phyloP scores from a whole-genome alignment of 306 rosid genomes.

The Herpetospermum pedunculosum region DNA sequence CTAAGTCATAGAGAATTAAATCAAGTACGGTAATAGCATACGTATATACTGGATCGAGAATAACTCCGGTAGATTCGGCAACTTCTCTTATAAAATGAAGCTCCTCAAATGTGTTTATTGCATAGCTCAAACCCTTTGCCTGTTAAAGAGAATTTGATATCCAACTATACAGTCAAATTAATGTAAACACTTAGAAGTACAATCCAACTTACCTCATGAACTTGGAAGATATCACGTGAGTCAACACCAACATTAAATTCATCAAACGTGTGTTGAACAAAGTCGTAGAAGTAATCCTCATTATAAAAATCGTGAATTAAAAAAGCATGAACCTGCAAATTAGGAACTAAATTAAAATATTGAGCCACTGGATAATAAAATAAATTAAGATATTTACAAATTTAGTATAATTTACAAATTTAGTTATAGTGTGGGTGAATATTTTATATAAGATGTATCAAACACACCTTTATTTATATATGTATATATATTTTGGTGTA shows the following conservation, averaged over 20 bases:
- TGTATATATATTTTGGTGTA: no score
- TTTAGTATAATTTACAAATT: no score
- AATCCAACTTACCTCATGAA: conserved; percentile 65
- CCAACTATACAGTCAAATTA: no score
- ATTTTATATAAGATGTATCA: no score
- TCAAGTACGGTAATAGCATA: no score
- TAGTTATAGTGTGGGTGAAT: no score
- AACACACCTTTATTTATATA: no score
- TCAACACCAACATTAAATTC: conserved; percentile 60
- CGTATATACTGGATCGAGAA: conserved; percentile 92
- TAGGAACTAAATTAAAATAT: no score
- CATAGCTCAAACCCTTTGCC: conserved; percentile 91
- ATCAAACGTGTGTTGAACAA: conserved; percentile 65
- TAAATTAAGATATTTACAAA: no score
- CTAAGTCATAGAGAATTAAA: no score
- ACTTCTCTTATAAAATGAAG: conserved; percentile 57
- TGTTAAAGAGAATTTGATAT: conserved; percentile 14
- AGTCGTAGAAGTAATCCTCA: conserved; percentile 48
- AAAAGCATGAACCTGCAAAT: conserved; percentile 73
- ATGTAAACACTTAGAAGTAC: no score
- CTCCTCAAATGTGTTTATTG: conserved; percentile 74
- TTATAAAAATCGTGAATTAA: conserved; percentile 69
- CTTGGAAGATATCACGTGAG: conserved; percentile 52
- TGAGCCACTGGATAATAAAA: no score
- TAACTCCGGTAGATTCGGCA: conserved; percentile 64